A percentile compares a stretch with the other conserved stretches of the same genome.
Evolutionary conservation across 495 filamentous ascomycete species (phyloP).

Genomic region (Hypomontagnella submonticulosa): DNA sequence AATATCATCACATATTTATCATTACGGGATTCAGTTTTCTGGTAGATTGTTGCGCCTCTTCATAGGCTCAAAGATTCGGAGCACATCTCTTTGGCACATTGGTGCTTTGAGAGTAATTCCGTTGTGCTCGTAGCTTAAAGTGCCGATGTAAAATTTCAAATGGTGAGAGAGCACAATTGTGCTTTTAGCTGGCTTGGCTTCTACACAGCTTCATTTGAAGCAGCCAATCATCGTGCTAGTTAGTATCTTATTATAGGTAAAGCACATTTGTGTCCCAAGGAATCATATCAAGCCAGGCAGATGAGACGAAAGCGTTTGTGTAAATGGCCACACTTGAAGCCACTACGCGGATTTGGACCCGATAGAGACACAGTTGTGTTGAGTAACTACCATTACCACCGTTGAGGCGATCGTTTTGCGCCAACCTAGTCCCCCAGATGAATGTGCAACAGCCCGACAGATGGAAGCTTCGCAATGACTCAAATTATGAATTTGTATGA

Average conservation of each 20-base stretch:
- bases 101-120: no score
- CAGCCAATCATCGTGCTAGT: constrained; percentile 11
- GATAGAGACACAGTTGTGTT: constrained; percentile 27
- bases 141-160: no score
- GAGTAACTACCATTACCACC: neutral
- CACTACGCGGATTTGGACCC: neutral
- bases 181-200: constrained; percentile 15
- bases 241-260: neutral
- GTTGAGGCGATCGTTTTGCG: no score
- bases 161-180: constrained; percentile 24
- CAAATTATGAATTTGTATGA: neutral
- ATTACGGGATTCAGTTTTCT: no score
- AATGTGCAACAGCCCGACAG: no score
- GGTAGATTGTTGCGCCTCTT: no score
- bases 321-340: neutral
- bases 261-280: constrained; percentile 19
- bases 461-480: no score
- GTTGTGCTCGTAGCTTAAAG: no score
- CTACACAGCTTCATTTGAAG: neutral
- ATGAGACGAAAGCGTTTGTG: neutral
- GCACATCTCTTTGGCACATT: no score
- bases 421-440: no score
- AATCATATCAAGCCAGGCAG: neutral
- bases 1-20: no score
- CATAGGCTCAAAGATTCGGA: no score